Percentiles rank a stretch among this genome's conserved stretches.
Evolutionary conservation across 495 filamentous ascomycete genomes (phyloP).

Genomic region (Trypethelium eluteriae): DNA sequence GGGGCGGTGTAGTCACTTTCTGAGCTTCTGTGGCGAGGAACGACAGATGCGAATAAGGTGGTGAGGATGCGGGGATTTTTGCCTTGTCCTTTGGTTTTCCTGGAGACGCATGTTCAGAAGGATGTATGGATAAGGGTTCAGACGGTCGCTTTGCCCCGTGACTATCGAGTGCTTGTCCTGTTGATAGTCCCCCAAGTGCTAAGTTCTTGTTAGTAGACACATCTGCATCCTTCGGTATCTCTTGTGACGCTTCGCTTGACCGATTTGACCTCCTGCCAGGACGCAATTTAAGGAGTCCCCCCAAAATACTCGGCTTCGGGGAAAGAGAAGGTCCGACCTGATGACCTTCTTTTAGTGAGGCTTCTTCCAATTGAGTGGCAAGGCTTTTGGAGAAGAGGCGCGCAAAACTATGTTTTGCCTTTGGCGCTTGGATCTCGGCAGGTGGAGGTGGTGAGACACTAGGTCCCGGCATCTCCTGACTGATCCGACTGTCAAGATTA

Average conservation of each 20-base stretch:
- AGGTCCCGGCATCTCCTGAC: not conserved
- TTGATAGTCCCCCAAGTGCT: not conserved
- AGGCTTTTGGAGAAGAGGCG: conserved; percentile 2
- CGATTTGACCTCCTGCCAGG: not conserved
- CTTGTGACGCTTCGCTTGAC: not conserved
- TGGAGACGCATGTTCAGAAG: not conserved
- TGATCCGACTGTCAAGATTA: not conserved
- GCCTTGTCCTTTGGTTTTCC: not conserved
- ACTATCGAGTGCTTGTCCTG: not conserved
- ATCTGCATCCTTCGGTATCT: not conserved
- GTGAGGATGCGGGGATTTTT: not conserved
- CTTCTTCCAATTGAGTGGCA: not conserved
- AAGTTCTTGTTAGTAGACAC: not conserved
- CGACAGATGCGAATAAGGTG: not conserved
- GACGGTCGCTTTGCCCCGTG: not conserved
- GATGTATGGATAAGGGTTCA: not conserved
- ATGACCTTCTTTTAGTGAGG: not conserved
- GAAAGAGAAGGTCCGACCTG: not conserved
- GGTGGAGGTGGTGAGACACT: not conserved
- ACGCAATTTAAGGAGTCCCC: not conserved
- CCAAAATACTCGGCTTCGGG: not conserved
- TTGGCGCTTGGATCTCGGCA: not conserved
- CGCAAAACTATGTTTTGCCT: not conserved
- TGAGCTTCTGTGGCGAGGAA: conserved; percentile 7
- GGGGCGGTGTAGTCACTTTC: not conserved